Base-by-base conservation (phyloP, 805 yeast species). In the Saccharomyces jurei region DNA sequence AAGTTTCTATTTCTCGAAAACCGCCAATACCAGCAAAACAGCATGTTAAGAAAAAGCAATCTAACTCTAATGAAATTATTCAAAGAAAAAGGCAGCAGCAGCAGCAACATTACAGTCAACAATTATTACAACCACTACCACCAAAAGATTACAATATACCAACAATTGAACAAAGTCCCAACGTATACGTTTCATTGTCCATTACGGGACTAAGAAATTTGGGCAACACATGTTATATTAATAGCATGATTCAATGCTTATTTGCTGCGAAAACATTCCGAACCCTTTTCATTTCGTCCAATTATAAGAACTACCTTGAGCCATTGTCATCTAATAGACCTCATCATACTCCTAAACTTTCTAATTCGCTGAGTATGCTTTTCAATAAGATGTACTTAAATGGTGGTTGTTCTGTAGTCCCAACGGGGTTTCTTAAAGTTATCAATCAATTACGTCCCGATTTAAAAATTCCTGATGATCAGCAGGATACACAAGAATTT, bases 401-500 rank as follows among this genome's bases (percentile, higher is more conserved):
- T 61, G 87, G 86, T 14, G 81, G 83, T 2, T 77, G 79, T 47
- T 76, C 84, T 0, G 81, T 86, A 32, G 82, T 84, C 1, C 90
- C 92, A 3, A 77, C 80, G 8, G 79, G 81, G 47, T 86, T 87
- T 61, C 73, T 86, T 46, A 76, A 82, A 49, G 67, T 74, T 1
- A 71, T 84, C 51, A 69, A 80, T 25, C 56, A 70, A 6, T 63
- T 85, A 25, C 81, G 85, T 58, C 90, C 90, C 0, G 88, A 84
- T 61, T 76, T 86, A 53, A 72, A 74, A 58, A 84, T 87, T 11
- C 92, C 92, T 0, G 69, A 77, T 59, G 89, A 85, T 61, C 95
- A 87, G 62, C 94, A 87, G 63, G 95, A 87, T 66, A 84, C 91
- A 1, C 89, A 87, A 53, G 94, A 87, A 61, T 86, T 86, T 62